Evolutionary conservation across 2,329 filamentous ascomycete genomes (phyloP).

Genomic region (Bipolaris victoriae): DNA sequence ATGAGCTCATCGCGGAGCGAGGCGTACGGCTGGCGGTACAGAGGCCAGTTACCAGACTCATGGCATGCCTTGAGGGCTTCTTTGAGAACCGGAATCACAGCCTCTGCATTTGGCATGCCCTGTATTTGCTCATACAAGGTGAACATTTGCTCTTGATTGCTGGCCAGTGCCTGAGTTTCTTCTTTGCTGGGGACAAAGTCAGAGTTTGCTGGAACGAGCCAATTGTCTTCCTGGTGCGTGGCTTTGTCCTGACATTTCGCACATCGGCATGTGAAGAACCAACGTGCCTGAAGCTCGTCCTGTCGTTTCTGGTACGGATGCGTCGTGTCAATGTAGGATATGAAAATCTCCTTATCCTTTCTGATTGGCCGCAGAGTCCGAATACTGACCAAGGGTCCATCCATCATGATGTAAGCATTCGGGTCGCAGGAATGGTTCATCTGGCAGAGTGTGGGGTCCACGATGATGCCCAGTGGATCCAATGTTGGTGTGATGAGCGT

Average conservation of each 20-base stretch:
- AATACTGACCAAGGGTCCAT: conserved; percentile 58
- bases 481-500: conserved; percentile 62
- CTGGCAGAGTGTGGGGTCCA: conserved; percentile 61
- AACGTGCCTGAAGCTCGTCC: conserved; percentile 59
- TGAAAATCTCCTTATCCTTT: conserved; percentile 63
- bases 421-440: conserved; percentile 69
- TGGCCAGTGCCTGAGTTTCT: conserved; percentile 25
- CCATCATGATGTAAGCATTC: conserved; percentile 64
- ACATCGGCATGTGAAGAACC: conserved; percentile 66
- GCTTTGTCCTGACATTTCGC: conserved; percentile 54
- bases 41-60: conserved; percentile 52
- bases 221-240: conserved; percentile 51
- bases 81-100: conserved; percentile 47
- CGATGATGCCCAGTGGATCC: conserved; percentile 64
- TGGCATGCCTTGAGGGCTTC: conserved; percentile 51
- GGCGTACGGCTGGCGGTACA: conserved; percentile 62
- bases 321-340: conserved; percentile 67
- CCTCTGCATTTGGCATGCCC: conserved; percentile 26
- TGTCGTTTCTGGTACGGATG: conserved; percentile 59
- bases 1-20: conserved; percentile 62
- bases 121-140: conserved; percentile 34
- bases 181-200: conserved; percentile 23
- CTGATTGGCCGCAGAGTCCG: conserved; percentile 61
- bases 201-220: conserved; percentile 40
- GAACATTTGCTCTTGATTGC: conserved; percentile 36